Conservation (phyloP, 805 yeast genomes). For the Starmerella cellae region DNA sequence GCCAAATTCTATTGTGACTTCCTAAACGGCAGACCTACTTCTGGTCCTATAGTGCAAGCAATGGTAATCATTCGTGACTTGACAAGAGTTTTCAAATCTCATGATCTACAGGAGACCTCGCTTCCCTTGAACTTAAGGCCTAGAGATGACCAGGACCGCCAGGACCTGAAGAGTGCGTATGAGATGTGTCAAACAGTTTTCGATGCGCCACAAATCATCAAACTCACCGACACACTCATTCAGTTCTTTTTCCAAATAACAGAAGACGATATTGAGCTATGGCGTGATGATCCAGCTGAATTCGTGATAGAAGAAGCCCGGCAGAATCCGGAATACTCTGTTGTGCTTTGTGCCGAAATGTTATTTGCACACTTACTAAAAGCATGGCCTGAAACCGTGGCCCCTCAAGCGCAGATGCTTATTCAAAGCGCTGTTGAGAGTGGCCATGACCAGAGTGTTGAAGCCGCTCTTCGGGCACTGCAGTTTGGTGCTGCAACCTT, state of each 20-base stretch:
- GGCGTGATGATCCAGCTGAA: conserved; percentile 84
- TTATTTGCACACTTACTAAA: conserved; percentile 63
- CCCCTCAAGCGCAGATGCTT: conserved; percentile 42
- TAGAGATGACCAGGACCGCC: conserved; percentile 50
- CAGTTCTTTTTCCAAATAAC: conserved; percentile 60
- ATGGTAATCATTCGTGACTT: conserved; percentile 52
- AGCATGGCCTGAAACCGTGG: conserved; percentile 45
- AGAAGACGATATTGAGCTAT: conserved; percentile 64
- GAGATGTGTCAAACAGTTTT: conserved; percentile 40
- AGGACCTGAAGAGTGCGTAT: conserved; percentile 48
- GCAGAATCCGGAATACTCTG: conserved; percentile 59
- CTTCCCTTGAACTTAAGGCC: conserved; percentile 31
- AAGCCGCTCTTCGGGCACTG: conserved; percentile 69
- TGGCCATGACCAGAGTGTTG: conserved; percentile 52
- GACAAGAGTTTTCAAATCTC: conserved; percentile 33
- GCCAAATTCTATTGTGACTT: conserved; percentile 47
- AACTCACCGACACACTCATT: conserved; percentile 54
- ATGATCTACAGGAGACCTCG: conserved; percentile 1
- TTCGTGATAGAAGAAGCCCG: conserved; percentile 70
- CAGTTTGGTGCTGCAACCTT: conserved; percentile 62
- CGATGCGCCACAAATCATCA: conserved; percentile 31
- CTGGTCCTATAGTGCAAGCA: conserved; percentile 34
- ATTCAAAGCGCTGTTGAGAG: conserved; percentile 25
- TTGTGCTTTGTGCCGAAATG: conserved; percentile 77
- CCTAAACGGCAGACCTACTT: conserved; percentile 34